Conservation (phyloP, 1,284 basidiomycete species). For the Cryptococcus sp. region DNA sequence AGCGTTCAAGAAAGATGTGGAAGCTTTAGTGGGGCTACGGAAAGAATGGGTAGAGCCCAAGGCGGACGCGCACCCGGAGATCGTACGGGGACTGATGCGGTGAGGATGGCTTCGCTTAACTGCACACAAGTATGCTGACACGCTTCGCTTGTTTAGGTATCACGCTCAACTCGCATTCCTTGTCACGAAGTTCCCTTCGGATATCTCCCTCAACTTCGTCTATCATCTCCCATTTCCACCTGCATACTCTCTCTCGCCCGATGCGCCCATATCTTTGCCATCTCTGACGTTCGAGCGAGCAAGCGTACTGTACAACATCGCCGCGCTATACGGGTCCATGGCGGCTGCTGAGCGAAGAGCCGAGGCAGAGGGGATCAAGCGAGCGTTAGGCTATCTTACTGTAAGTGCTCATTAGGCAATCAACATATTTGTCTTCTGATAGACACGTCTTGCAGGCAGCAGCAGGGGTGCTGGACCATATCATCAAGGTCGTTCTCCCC, state of each 20-base stretch:
- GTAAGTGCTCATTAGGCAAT: conserved; percentile 54
- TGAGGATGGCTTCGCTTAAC: conserved; percentile 40
- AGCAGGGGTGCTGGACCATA: conserved; percentile 71
- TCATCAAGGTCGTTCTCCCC: conserved; percentile 64
- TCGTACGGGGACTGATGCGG: conserved; percentile 50
- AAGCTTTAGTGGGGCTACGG: conserved; percentile 68
- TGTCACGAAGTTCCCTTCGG: conserved; percentile 68
- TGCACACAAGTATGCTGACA: conserved; percentile 4
- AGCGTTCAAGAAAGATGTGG: conserved; percentile 79
- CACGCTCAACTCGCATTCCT: conserved; percentile 83
- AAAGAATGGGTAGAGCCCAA: conserved; percentile 62
- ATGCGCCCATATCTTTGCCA: conserved; percentile 65
- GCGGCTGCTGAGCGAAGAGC: conserved; percentile 63
- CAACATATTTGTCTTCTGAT: background rate
- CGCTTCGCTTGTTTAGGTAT: conserved; percentile 61
- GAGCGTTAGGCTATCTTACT: conserved; percentile 70
- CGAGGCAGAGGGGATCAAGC: conserved; percentile 70
- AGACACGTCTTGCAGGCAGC: conserved; percentile 60
- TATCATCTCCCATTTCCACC: conserved; percentile 71
- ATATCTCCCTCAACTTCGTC: conserved; percentile 72
- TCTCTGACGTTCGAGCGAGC: conserved; percentile 78
- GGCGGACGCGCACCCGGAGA: conserved; percentile 59
- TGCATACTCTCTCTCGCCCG: conserved; percentile 53
- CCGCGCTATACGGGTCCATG: conserved; percentile 67
- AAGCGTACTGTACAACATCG: conserved; percentile 78